Conservation (phyloP, 2,329 filamentous ascomycete species). For the Colletotrichum magnum region DNA sequence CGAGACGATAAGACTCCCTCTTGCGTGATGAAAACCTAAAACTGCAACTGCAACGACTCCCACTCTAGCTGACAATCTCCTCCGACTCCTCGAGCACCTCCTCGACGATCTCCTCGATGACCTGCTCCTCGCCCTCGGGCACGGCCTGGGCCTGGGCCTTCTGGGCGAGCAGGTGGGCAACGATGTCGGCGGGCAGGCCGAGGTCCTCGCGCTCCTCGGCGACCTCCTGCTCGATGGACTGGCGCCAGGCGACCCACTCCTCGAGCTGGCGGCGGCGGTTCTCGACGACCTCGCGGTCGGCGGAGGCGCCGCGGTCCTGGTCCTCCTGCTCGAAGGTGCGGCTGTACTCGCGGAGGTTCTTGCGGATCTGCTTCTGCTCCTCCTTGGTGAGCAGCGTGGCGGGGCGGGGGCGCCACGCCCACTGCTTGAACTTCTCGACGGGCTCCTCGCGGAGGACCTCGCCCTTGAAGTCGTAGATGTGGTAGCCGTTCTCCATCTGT, state of each 20-base stretch:
- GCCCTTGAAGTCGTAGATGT: slow-evolving; percentile 97
- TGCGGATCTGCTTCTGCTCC: slow-evolving; percentile 97
- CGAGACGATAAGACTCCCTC: slow-evolving; percentile 4
- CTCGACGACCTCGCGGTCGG: slow-evolving; percentile 94
- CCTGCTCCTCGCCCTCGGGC: slow-evolving; percentile 77
- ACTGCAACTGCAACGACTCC: neutral
- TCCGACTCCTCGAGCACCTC: slow-evolving; percentile 90
- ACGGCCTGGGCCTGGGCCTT: slow-evolving; percentile 62
- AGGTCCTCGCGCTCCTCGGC: slow-evolving; percentile 77
- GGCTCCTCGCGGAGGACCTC: slow-evolving; percentile 90
- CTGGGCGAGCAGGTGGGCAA: slow-evolving; percentile 73
- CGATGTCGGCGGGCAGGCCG: slow-evolving; percentile 76
- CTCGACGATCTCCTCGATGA: slow-evolving; percentile 91
- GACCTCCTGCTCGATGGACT: slow-evolving; percentile 79
- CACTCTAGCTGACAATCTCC: slow-evolving; percentile 69
- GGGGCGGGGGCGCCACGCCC: slow-evolving; percentile 93
- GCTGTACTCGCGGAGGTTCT: slow-evolving; percentile 97
- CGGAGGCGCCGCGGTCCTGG: slow-evolving; percentile 90
- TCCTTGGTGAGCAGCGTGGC: slow-evolving; percentile 93
- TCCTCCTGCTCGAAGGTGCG: slow-evolving; percentile 96
- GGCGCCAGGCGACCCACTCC: slow-evolving; percentile 92
- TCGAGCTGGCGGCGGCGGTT: slow-evolving; percentile 84
- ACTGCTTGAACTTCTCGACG: slow-evolving; percentile 98
- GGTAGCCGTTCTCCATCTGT: slow-evolving; percentile 99
- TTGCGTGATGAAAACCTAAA: slow-evolving; percentile 21